Conservation (phyloP, 2,329 filamentous ascomycete species). For the Monilinia fructigena region DNA sequence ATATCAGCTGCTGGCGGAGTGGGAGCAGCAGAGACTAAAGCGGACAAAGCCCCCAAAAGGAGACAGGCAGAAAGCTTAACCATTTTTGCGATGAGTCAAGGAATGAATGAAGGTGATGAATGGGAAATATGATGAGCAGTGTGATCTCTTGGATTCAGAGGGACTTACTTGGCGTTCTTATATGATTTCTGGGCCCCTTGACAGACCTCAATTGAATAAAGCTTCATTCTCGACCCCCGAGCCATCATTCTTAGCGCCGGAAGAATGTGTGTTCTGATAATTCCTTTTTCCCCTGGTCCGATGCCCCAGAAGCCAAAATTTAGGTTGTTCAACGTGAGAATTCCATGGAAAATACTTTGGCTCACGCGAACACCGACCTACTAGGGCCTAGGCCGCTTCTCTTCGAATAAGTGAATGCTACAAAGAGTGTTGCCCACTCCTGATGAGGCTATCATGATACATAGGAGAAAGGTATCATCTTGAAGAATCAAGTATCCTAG, state of each 20-base stretch:
- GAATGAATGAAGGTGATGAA: neutral
- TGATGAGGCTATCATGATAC: neutral
- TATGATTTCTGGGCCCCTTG: neutral
- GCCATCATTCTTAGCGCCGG: slow-evolving; percentile 13
- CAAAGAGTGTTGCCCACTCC: neutral
- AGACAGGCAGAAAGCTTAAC: slow-evolving; percentile 5
- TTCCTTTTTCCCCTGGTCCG: neutral
- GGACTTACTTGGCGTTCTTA: slow-evolving; percentile 13
- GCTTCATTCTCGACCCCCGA: neutral
- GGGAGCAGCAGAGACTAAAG: slow-evolving; percentile 17
- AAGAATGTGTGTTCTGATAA: neutral
- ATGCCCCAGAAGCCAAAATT: neutral
- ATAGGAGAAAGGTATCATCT: neutral
- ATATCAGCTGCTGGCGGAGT: neutral
- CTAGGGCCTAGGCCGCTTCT: neutral
- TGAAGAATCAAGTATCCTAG: neutral
- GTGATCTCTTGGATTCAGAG: slow-evolving; percentile 9
- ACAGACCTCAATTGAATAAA: neutral
- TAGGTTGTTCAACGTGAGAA: neutral
- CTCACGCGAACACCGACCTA: neutral
- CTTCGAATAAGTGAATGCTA: neutral
- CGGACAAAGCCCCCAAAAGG: slow-evolving; percentile 15
- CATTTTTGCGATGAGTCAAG: slow-evolving; percentile 18
- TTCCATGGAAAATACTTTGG: neutral
- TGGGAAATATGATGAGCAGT: neutral